Evolutionary conservation across 2,329 filamentous ascomycete species (phyloP).

Genomic region (Epichloe scottii): DNA sequence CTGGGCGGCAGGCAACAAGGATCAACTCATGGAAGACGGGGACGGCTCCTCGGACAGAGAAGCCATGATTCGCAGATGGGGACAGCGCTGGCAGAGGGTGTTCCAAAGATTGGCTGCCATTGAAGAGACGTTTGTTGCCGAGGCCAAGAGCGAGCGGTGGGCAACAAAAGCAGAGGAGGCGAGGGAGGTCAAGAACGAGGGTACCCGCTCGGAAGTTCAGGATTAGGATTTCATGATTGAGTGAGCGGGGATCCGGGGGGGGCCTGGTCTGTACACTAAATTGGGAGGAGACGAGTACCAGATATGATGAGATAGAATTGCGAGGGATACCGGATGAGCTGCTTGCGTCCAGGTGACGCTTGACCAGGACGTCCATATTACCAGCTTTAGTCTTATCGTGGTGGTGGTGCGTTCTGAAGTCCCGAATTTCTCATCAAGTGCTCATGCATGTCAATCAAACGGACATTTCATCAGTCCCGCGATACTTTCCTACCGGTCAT

Average conservation of each 20-base stretch:
- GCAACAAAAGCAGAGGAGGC: neutral
- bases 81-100: constrained; percentile 71
- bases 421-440: too few relatives aligned
- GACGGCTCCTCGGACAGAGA: constrained; percentile 47
- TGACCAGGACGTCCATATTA: too few relatives aligned
- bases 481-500: too few relatives aligned
- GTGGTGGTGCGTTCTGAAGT: too few relatives aligned
- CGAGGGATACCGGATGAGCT: too few relatives aligned
- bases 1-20: constrained; percentile 61
- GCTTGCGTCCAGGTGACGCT: too few relatives aligned
- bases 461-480: too few relatives aligned
- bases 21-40: constrained; percentile 59
- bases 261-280: neutral
- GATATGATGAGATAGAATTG: neutral
- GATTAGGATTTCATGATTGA: neutral
- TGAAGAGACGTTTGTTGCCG: constrained; percentile 56
- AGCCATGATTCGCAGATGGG: constrained; percentile 65
- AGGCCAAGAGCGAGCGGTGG: constrained; percentile 15
- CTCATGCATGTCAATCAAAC: too few relatives aligned
- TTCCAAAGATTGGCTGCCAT: constrained; percentile 74
- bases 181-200: neutral
- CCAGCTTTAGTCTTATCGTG: too few relatives aligned
- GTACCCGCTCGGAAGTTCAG: neutral
- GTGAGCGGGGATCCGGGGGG: neutral
- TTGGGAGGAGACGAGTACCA: neutral